phyloP scores from a whole-genome alignment of 116 monocot species.

The Dioscorea cayenensis region DNA sequence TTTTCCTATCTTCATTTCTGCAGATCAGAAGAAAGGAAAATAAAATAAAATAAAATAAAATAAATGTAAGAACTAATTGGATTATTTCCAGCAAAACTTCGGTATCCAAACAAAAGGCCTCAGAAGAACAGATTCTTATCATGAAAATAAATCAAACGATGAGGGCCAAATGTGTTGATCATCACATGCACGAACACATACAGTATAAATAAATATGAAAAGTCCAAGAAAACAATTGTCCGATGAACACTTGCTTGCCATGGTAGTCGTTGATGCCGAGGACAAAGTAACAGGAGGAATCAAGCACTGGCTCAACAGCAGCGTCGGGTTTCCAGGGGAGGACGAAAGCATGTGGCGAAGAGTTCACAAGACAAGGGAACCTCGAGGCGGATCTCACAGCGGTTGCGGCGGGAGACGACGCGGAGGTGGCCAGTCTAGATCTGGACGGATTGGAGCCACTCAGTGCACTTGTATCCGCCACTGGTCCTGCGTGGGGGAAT shows the following conservation, averaged over 20 bases:
- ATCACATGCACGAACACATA: too few relatives aligned
- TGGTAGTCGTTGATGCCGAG: slow-evolving; percentile 81
- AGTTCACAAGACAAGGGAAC: slow-evolving; percentile 85
- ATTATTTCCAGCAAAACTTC: too few relatives aligned
- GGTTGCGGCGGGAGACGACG: slow-evolving; percentile 76
- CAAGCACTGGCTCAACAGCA: slow-evolving; percentile 86
- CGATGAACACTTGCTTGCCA: slow-evolving; percentile 91
- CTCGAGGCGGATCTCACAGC: slow-evolving; percentile 94
- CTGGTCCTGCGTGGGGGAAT: slow-evolving; percentile 85
- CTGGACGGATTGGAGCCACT: slow-evolving; percentile 95
- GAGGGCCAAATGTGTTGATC: too few relatives aligned
- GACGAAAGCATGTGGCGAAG: slow-evolving; percentile 86
- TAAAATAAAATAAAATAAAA: too few relatives aligned
- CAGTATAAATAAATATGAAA: too few relatives aligned
- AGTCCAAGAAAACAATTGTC: too few relatives aligned
- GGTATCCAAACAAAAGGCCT: too few relatives aligned
- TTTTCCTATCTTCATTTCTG: too few relatives aligned
- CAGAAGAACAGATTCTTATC: too few relatives aligned
- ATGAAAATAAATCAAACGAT: too few relatives aligned
- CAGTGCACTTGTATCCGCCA: slow-evolving; percentile 89
- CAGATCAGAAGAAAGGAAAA: too few relatives aligned
- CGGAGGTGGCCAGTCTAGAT: slow-evolving; percentile 98
- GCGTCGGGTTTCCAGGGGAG: slow-evolving; percentile 50
- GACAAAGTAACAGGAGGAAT: slow-evolving; percentile 91
- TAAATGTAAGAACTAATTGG: too few relatives aligned